A percentile compares a stretch with the other conserved stretches of the same genome.
Conservation (phyloP, 2,329 filamentous ascomycete genomes). For the Tolypocladium amazonense region DNA sequence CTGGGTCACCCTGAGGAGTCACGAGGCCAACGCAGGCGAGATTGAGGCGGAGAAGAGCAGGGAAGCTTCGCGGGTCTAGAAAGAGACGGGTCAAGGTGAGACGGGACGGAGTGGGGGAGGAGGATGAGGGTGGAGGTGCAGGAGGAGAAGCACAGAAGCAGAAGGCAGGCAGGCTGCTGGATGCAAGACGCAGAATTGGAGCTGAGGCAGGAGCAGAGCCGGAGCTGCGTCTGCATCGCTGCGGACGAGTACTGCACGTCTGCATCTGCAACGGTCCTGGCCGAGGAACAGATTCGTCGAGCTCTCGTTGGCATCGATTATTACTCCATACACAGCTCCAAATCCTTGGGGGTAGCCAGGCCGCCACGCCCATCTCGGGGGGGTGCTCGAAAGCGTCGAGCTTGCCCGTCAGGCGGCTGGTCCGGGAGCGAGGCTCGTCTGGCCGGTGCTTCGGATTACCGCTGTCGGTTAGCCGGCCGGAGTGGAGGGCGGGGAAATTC, state of each 20-base stretch:
- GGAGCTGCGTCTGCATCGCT: no score
- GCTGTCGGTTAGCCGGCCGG: background rate
- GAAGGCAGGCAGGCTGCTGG: background rate
- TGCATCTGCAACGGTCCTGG: background rate
- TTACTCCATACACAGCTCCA: background rate
- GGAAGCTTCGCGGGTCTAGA: background rate
- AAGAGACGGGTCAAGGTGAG: background rate
- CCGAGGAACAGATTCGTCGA: background rate
- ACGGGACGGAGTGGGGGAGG: background rate
- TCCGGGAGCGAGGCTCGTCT: background rate
- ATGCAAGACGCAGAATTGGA: no score
- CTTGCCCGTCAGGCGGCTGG: no score
- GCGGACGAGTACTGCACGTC: no score
- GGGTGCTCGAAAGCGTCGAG: no score
- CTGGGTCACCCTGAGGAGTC: background rate
- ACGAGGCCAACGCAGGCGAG: slow-evolving; percentile 2
- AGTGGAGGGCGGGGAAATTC: background rate
- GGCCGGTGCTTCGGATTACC: background rate
- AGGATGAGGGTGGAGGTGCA: background rate
- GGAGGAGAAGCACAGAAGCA: background rate
- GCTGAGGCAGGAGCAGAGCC: no score
- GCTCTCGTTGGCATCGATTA: background rate
- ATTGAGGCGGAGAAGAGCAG: background rate
- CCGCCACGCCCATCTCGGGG: no score
- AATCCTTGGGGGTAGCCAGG: no score